Evolutionary conservation across 2,329 filamentous ascomycete genomes (phyloP).

Genomic region (Fusarium staphyleae): DNA sequence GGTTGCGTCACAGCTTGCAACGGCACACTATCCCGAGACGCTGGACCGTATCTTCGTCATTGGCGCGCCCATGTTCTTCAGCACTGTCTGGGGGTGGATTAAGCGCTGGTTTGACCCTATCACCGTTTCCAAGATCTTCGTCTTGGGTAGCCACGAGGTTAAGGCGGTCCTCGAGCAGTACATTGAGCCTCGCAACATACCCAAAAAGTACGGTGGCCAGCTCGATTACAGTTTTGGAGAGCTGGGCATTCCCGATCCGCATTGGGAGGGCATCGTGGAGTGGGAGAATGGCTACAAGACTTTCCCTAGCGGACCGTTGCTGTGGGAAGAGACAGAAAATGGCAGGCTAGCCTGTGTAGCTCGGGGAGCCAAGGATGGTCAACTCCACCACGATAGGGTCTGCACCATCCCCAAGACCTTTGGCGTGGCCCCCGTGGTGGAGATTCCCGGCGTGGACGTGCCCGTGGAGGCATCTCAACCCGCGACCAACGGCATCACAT

Average conservation of each 20-base stretch:
- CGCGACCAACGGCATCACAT: background rate
- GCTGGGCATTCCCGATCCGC: conserved; percentile 74
- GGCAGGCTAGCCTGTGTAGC: conserved; percentile 61
- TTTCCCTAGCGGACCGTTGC: conserved; percentile 64
- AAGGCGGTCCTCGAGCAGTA: conserved; percentile 79
- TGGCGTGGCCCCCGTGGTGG: conserved; percentile 11
- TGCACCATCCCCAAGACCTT: conserved; percentile 59
- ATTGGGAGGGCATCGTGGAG: conserved; percentile 55
- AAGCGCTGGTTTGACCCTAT: conserved; percentile 96
- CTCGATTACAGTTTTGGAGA: conserved; percentile 84
- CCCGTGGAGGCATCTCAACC: background rate
- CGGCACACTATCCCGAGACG: conserved; percentile 94
- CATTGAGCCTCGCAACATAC: conserved; percentile 83
- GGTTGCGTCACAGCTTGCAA: conserved; percentile 85
- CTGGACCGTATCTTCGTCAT: conserved; percentile 75
- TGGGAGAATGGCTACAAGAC: conserved; percentile 61
- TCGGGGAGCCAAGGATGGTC: conserved; percentile 56
- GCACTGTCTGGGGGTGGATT: conserved; percentile 92
- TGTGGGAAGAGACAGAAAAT: conserved; percentile 59
- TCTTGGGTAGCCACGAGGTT: conserved; percentile 77
- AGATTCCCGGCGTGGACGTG: conserved; percentile 4
- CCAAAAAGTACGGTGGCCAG: conserved; percentile 86
- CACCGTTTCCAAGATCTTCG: conserved; percentile 95
- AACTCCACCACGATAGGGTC: conserved; percentile 55
- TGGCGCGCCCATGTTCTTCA: conserved; percentile 88